Base-by-base conservation (phyloP, 1,284 basidiomycete genomes). In the Trichosporon asahii region DNA sequence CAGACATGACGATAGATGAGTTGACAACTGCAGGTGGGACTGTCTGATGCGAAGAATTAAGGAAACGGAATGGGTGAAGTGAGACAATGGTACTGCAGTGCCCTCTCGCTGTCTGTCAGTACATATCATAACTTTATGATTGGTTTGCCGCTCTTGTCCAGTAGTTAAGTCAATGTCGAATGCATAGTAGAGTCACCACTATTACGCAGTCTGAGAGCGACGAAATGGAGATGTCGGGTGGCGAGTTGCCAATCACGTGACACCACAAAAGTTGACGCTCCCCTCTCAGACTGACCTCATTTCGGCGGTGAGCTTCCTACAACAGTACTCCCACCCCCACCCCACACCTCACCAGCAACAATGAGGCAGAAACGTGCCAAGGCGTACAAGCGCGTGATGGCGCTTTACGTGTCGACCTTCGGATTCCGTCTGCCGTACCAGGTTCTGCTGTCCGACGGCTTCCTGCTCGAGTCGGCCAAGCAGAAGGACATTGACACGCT, bases 361-460 rank as follows among this genome's bases (percentile, higher is more conserved):
- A 98, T 98, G 95, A 87, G 94, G 71, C 93, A 95, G 85, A 95
- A 93, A 84, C 87, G 95, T 79, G 92, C 94, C 61, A 98, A 98
- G 84, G 88, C 90, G 1, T 96, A 96, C 84, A 89, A 90, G 78
- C 93, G 94, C 79, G 90, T 95, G 64, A 97, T 98, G 94, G 87
- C 89, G 44, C 85, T 94, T 64, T 97, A 97, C 81, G 88, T 86
- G 68, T 87, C 90, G 80, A 87, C 89, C 2, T 97, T 97, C 82
- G 91, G 91, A 8, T 98, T 96, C 83, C 86, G 94, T 70, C 89
- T 93, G 78, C 95, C 95, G 0, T 97, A 94, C 81, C 95, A 97
- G 85, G 87, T 94, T 5, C 86, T 97, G 21, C 87, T 95, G 70
- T 92, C 95, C 78, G 88, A 92, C n/a, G 89, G 91, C 76, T 91